Conservation (phyloP, 2,329 filamentous ascomycete species). For the Monosporascus sp. region DNA sequence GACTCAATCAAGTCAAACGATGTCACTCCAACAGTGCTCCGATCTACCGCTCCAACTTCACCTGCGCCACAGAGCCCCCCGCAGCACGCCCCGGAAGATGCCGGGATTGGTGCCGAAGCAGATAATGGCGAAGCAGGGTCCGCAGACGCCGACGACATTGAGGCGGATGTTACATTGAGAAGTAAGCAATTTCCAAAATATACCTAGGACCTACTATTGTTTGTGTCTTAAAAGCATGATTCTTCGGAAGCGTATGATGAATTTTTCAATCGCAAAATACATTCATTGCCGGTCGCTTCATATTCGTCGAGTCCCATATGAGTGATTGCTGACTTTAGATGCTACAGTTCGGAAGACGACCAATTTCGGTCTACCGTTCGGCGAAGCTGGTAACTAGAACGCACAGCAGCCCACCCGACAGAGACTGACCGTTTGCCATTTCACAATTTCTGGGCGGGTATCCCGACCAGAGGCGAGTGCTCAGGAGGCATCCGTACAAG, state of each 20-base stretch:
- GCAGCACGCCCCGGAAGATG: slow-evolving; percentile 2
- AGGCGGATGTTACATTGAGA: background rate
- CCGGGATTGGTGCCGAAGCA: slow-evolving; percentile 1
- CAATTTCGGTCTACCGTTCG: slow-evolving; percentile 24
- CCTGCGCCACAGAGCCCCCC: background rate
- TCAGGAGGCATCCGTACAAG: too few species aligned
- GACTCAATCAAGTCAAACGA: slow-evolving; percentile 42
- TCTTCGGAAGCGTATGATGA: too few species aligned
- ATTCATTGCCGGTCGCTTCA: too few species aligned
- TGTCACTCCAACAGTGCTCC: slow-evolving; percentile 39
- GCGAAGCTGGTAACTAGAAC: slow-evolving; percentile 10
- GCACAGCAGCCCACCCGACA: too few species aligned
- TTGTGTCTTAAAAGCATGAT: too few species aligned
- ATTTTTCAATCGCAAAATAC: too few species aligned
- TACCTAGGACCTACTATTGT: too few species aligned
- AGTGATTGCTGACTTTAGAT: too few species aligned
- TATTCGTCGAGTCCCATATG: too few species aligned
- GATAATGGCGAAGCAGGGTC: background rate
- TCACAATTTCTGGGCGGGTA: too few species aligned
- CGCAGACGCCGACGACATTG: background rate
- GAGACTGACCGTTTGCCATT: too few species aligned
- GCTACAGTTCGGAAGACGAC: slow-evolving; percentile 15
- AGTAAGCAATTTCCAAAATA: background rate
- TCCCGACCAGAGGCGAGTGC: too few species aligned
- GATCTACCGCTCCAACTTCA: slow-evolving; percentile 11